Percentiles rank a stretch among this genome's conserved stretches.
Conservation (phyloP, 176 grass and related monocot species). For the Luzula sylvatica region DNA sequence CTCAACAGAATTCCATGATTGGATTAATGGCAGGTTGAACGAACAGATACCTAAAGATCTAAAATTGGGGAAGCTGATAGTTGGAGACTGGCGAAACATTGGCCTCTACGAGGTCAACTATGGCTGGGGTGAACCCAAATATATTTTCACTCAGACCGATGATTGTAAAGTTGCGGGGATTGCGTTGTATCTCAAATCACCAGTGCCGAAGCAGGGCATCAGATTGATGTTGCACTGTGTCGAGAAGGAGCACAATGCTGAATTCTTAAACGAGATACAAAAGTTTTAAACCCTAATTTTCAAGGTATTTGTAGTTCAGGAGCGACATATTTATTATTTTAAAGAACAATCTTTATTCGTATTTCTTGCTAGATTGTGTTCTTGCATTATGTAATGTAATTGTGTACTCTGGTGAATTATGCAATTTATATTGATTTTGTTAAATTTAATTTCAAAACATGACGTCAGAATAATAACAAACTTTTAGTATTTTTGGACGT, state of each 20-base stretch:
- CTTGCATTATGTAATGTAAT: too few relatives aligned
- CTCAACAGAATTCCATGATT: conserved; percentile 47
- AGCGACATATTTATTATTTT: too few relatives aligned
- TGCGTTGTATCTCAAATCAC: not conserved
- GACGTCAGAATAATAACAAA: too few relatives aligned
- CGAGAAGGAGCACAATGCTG: not conserved
- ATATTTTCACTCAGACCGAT: not conserved
- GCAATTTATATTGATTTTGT: too few relatives aligned
- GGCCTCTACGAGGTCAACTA: conserved; percentile 68
- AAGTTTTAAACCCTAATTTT: too few relatives aligned
- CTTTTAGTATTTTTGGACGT: too few relatives aligned
- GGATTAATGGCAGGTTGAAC: conserved; percentile 41
- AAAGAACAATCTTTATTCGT: too few relatives aligned
- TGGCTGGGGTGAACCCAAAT: conserved; percentile 24
- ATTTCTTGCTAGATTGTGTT: too few relatives aligned
- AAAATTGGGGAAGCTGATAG: conserved; percentile 68
- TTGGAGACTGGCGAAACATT: conserved; percentile 82
- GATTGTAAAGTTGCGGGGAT: not conserved
- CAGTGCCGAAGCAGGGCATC: not conserved
- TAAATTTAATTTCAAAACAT: too few relatives aligned
- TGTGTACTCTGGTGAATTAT: too few relatives aligned
- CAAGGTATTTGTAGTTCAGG: too few relatives aligned
- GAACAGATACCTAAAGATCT: conserved; percentile 60
- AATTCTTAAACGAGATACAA: conserved; percentile 1
- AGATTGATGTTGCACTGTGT: not conserved